Evolutionary conservation across 176 grass and related monocot genomes (phyloP), one percentile per base, ranked within the genome.

Genomic region (Phyllostachys edulis): DNA sequence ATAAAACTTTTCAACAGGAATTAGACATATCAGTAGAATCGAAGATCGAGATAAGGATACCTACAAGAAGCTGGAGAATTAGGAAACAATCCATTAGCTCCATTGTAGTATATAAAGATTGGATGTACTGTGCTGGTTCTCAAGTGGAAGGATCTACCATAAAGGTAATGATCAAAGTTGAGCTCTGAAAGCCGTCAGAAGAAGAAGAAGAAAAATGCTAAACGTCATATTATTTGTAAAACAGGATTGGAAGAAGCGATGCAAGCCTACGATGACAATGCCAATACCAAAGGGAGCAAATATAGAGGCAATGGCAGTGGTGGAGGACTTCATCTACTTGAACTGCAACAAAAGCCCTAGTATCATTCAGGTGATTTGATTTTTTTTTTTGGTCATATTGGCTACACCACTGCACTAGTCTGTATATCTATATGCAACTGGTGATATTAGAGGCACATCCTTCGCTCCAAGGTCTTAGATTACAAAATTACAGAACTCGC

Each of bases 321-420:
- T 99, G 14, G 91, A 99, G 86, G 93, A 99, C 63, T 99, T 99
- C 82, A 92, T 99, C 69, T 99, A 99, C 83, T 87, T 99, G 86
- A 96, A 78, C 77, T 94, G 91, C 86, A 93, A 80, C 56, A 92
- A 87, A 84, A 91, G 76, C 32, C 84, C 88, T 81, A 94, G 66
- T 75, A 79, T 85, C 86, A 90, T 99, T 73, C 90, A 99, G 96
- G 96, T 99, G 49, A 80, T 27, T 18, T 52, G 21, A 54, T 26
- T 40, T 2, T 41, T n/a, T 51, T 56, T 3, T 55, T 44, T 75
- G 5, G 37, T 3, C 17, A 63, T 51, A 39, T n/a, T 34, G 36
- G 32, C 13, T 75, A 75, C n/a, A 75, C 42, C 42, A 2, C 9
- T 49, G 5, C 46, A 14, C 18, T 63, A 57, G 23, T 45, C 50